Evolutionary conservation across 2,329 filamentous ascomycete genomes (phyloP).

Genomic region (Colletotrichum lentis): DNA sequence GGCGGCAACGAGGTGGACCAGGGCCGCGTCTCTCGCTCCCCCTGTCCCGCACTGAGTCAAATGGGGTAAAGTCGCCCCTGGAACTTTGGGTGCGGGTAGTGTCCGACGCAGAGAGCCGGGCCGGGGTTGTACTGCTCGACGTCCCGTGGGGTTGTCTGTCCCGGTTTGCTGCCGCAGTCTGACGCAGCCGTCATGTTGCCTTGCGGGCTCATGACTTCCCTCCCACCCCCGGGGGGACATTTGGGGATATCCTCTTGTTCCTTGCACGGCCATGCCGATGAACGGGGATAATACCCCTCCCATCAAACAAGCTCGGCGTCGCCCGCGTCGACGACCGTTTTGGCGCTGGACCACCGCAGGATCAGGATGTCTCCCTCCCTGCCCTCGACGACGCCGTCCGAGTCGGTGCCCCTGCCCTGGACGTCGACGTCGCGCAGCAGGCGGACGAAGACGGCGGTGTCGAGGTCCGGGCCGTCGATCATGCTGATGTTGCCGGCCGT

Average conservation of each 20-base stretch:
- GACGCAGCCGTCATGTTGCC: too few relatives aligned
- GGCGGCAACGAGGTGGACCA: not conserved
- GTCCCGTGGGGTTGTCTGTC: too few relatives aligned
- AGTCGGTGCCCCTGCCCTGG: constrained; percentile 69
- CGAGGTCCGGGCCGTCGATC: constrained; percentile 86
- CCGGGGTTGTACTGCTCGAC: not conserved
- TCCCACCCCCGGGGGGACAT: too few relatives aligned
- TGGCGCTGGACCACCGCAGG: constrained; percentile 78
- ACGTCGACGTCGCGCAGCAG: constrained; percentile 69
- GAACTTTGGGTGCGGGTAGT: not conserved
- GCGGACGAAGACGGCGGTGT: constrained; percentile 85
- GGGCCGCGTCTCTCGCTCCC: not conserved
- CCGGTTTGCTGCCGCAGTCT: too few relatives aligned
- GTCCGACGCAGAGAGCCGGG: too few relatives aligned
- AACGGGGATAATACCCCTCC: too few relatives aligned
- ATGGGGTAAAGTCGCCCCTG: not conserved
- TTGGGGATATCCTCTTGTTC: not conserved
- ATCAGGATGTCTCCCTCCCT: constrained; percentile 72
- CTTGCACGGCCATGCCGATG: not conserved
- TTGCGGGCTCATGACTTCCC: not conserved
- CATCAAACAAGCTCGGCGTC: constrained; percentile 66
- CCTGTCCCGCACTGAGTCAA: not conserved
- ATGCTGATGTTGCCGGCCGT: constrained; percentile 89
- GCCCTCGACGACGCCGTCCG: constrained; percentile 66
- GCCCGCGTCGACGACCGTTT: constrained; percentile 62